A percentile compares a stretch with the other conserved stretches of the same genome.
Evolutionary conservation across 1,139 yeast genomes (phyloP).

Genomic region (Pneumocystis canis): DNA sequence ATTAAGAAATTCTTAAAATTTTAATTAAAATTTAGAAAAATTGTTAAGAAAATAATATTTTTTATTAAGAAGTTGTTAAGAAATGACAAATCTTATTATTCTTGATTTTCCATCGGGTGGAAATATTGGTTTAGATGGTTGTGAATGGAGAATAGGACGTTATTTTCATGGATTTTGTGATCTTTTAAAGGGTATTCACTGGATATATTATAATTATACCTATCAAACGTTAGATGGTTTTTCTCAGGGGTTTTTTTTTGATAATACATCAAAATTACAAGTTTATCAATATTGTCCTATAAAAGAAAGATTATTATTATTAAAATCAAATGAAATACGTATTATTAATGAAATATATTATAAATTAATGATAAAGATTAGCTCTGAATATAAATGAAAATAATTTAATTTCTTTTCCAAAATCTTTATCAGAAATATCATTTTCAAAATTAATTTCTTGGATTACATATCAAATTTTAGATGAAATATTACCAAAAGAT

Average conservation of each 20-base stretch:
- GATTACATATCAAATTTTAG: neutral
- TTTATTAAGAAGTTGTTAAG: too few species aligned
- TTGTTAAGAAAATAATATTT: too few species aligned
- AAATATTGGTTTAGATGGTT: slow-evolving; percentile 8
- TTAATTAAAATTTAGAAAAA: too few species aligned
- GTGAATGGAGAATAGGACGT: slow-evolving; percentile 7
- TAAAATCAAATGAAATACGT: too few species aligned
- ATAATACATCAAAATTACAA: too few species aligned
- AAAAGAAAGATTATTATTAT: neutral
- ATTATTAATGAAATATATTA: too few species aligned
- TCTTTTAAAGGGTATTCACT: slow-evolving; percentile 6
- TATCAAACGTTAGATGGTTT: neutral
- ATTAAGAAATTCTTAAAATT: too few species aligned
- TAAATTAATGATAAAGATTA: too few species aligned
- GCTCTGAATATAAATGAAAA: too few species aligned
- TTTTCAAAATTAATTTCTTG: neutral
- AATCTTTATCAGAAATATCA: too few species aligned
- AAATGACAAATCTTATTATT: slow-evolving; percentile 2
- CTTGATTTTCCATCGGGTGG: slow-evolving; percentile 5
- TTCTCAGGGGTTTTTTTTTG: neutral
- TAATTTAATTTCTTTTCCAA: too few species aligned
- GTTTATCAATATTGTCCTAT: neutral
- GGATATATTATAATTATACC: slow-evolving; percentile 3
- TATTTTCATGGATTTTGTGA: slow-evolving; percentile 7
- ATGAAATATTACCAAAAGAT: neutral